Evolutionary conservation across 495 filamentous ascomycete genomes (phyloP).

Genomic region (Aspergillus diversus): DNA sequence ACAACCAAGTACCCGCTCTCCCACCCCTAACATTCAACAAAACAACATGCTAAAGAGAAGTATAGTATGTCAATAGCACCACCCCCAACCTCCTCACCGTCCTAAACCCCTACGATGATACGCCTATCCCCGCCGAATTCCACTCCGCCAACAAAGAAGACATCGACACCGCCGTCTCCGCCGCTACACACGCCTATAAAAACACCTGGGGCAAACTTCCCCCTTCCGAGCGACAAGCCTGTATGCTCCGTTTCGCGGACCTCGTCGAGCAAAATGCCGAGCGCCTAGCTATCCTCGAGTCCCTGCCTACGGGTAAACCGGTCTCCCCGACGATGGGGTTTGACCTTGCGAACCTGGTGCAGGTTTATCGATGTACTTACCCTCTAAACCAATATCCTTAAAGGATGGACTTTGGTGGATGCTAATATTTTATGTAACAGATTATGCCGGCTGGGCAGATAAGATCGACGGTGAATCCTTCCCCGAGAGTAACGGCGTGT

Average conservation of each 20-base stretch:
- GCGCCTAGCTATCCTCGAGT: constrained; percentile 9
- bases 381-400: neutral
- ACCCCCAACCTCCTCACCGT: constrained; percentile 6
- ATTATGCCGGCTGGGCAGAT: constrained; percentile 20
- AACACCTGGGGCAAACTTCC: constrained; percentile 11
- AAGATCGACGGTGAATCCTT: constrained; percentile 17
- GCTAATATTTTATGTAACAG: no score
- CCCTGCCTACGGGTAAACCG: constrained; percentile 15
- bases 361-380: constrained; percentile 15
- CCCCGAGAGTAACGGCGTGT: constrained; percentile 16
- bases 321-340: constrained; percentile 10
- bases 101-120: constrained; percentile 18
- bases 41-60: neutral
- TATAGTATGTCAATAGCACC: constrained; percentile 19
- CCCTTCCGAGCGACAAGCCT: constrained; percentile 12
- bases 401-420: no score
- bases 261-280: constrained; percentile 17
- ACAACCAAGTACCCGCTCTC: constrained; percentile 17
- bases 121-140: constrained; percentile 9
- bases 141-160: constrained; percentile 17
- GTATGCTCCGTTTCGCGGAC: constrained; percentile 21
- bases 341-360: constrained; percentile 12
- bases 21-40: neutral
- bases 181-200: constrained; percentile 14
- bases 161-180: constrained; percentile 18